Evolutionary conservation across 345 rosid species (phyloP).

Genomic region (Heritiera littoralis): DNA sequence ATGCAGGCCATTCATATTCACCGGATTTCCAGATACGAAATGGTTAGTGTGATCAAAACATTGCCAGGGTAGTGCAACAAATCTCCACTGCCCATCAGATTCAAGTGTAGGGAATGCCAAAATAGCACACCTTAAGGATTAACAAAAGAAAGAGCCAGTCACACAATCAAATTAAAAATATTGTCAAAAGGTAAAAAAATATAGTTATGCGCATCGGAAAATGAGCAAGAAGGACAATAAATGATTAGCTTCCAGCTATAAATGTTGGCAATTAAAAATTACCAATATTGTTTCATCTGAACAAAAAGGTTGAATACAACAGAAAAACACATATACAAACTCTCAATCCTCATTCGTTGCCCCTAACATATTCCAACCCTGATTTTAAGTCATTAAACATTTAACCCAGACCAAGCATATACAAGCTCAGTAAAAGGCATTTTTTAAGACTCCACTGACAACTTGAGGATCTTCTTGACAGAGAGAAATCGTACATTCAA

Average conservation of each 20-base stretch:
- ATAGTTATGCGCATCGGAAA: neutral
- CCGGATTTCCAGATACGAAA: constrained; percentile 30
- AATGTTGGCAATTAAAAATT: neutral
- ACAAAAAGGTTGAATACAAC: neutral
- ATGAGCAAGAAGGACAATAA: neutral
- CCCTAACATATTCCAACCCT: neutral
- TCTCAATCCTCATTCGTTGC: neutral
- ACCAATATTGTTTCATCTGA: neutral
- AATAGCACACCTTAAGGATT: constrained; percentile 31
- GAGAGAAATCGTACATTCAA: neutral
- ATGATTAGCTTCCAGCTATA: neutral
- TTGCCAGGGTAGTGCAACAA: constrained; percentile 37
- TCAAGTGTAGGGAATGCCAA: constrained; percentile 36
- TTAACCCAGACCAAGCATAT: neutral
- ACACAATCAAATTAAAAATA: constrained; percentile 6
- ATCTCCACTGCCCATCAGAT: constrained; percentile 38
- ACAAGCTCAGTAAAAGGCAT: neutral
- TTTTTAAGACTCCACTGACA: neutral
- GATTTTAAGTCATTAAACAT: neutral
- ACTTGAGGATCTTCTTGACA: neutral
- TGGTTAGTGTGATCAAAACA: constrained; percentile 32
- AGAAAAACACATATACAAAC: neutral
- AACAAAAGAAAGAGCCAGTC: constrained; percentile 1
- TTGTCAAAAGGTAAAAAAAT: neutral
- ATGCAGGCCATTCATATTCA: constrained; percentile 37